Percentiles rank a stretch among this genome's conserved stretches.
phyloP scores from a whole-genome alignment of 768 basidiomycete genomes.

The Naematelia aurantialba region DNA sequence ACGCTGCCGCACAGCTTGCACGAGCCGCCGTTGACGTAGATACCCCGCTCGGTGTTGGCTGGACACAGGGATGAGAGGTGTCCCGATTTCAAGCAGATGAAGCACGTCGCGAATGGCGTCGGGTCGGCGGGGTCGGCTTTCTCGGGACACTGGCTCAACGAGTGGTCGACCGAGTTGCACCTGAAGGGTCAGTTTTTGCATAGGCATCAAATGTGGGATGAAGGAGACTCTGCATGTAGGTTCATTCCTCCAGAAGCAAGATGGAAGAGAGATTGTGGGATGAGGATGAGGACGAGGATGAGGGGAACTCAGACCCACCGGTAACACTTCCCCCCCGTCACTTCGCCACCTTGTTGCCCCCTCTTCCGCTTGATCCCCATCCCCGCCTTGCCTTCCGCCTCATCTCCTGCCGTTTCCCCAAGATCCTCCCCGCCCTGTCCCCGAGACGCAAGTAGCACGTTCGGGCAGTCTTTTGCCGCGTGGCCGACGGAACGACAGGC shows the following conservation, averaged over 20 bases:
- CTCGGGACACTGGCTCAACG: conserved; percentile 71
- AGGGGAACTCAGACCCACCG: conserved; percentile 54
- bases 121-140: conserved; percentile 62
- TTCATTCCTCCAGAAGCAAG: no score
- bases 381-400: no score
- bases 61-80: conserved; percentile 83
- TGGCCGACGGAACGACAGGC: conserved; percentile 82
- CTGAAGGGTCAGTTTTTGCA: conserved; percentile 51
- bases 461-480: conserved; percentile 74
- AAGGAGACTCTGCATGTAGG: no score
- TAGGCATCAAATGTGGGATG: no score
- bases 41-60: conserved; percentile 69
- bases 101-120: conserved; percentile 85
- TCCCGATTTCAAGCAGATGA: conserved; percentile 77
- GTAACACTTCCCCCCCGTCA: conserved; percentile 62
- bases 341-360: conserved; percentile 38
- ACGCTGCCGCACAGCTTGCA: conserved; percentile 87
- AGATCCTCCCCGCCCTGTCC: conserved; percentile 17
- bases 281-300: not conserved
- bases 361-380: conserved; percentile 37
- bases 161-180: conserved; percentile 76
- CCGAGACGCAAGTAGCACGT: conserved; percentile 37
- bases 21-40: conserved; percentile 85
- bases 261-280: not conserved
- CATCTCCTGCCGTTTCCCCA: conserved; percentile 20